Evolutionary conservation across 805 yeast species (phyloP).

Genomic region (Clavispora phyllophila): DNA sequence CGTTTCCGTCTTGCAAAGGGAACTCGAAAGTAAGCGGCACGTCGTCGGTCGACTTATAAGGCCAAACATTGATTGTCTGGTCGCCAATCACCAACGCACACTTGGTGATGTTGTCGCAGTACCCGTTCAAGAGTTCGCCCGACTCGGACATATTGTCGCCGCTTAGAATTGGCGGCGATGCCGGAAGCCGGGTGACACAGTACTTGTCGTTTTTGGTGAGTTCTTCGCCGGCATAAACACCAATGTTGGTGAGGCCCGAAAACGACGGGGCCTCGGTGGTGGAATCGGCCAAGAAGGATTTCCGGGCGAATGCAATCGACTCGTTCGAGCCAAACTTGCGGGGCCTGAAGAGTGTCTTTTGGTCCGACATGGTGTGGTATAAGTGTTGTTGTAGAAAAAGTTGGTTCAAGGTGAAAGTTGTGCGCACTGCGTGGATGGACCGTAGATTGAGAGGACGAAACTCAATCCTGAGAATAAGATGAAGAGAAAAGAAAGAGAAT

Average conservation of each 20-base stretch:
- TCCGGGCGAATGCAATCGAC: neutral
- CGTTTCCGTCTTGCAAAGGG: slow-evolving; percentile 27
- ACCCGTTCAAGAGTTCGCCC: slow-evolving; percentile 36
- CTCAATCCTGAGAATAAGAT: neutral
- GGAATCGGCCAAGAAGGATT: slow-evolving; percentile 11
- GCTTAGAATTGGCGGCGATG: slow-evolving; percentile 43
- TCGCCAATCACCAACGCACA: slow-evolving; percentile 47
- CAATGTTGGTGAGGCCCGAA: neutral
- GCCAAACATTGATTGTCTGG: slow-evolving; percentile 62
- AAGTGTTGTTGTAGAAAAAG: neutral
- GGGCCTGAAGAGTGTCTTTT: slow-evolving; percentile 9
- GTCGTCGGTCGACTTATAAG: slow-evolving; percentile 55
- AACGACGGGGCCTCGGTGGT: slow-evolving; percentile 7
- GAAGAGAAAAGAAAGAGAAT: no score
- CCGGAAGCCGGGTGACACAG: slow-evolving; percentile 52
- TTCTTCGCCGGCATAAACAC: slow-evolving; percentile 27
- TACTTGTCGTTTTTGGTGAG: slow-evolving; percentile 56
- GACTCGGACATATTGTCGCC: slow-evolving; percentile 10
- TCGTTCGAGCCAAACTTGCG: slow-evolving; percentile 8
- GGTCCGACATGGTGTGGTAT: neutral
- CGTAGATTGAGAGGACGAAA: neutral
- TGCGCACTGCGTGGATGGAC: slow-evolving; percentile 1
- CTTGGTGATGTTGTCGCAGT: slow-evolving; percentile 42
- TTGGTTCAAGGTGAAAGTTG: neutral
- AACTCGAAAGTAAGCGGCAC: slow-evolving; percentile 55